Conservation (phyloP, 73 alveolate genomes). For the Breviolum minutum region DNA sequence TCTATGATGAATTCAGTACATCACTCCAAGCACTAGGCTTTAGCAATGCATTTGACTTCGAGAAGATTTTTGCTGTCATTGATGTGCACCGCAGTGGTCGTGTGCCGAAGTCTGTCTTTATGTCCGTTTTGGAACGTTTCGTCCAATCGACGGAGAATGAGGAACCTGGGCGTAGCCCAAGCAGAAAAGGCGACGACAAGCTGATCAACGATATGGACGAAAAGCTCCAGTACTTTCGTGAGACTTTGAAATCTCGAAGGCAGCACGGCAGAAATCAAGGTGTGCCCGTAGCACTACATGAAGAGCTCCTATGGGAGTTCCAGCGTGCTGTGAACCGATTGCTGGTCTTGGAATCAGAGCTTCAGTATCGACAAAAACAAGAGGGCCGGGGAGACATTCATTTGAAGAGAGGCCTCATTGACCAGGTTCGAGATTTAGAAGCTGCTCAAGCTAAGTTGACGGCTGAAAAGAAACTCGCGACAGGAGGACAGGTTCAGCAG, state of each 20-base stretch:
- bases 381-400: slow-evolving; percentile 62
- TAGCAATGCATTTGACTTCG: slow-evolving; percentile 79
- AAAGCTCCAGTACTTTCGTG: slow-evolving; percentile 60
- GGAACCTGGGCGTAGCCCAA: not conserved
- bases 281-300: slow-evolving; percentile 41
- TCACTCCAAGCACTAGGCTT: slow-evolving; percentile 66
- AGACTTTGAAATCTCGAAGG: slow-evolving; percentile 38
- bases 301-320: slow-evolving; percentile 60
- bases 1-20: slow-evolving; percentile 61
- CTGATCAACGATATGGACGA: slow-evolving; percentile 37
- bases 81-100: slow-evolving; percentile 93
- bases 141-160: slow-evolving; percentile 41
- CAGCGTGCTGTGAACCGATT: slow-evolving; percentile 72
- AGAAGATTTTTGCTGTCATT: slow-evolving; percentile 73
- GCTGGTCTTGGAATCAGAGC: slow-evolving; percentile 64
- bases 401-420: slow-evolving; percentile 58
- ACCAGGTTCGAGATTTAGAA: slow-evolving; percentile 63
- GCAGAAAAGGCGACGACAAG: not conserved
- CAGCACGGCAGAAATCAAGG: slow-evolving; percentile 5
- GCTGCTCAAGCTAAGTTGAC: slow-evolving; percentile 72
- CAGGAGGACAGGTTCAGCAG: not conserved
- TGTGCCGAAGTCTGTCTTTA: slow-evolving; percentile 41
- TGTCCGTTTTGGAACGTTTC: slow-evolving; percentile 60
- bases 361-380: slow-evolving; percentile 71
- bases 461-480: slow-evolving; percentile 5